These are phyloP conservation scores for Russula foetens DNA, from an alignment of 768 basidiomycete species.

Conservation along the genomic window DNA sequence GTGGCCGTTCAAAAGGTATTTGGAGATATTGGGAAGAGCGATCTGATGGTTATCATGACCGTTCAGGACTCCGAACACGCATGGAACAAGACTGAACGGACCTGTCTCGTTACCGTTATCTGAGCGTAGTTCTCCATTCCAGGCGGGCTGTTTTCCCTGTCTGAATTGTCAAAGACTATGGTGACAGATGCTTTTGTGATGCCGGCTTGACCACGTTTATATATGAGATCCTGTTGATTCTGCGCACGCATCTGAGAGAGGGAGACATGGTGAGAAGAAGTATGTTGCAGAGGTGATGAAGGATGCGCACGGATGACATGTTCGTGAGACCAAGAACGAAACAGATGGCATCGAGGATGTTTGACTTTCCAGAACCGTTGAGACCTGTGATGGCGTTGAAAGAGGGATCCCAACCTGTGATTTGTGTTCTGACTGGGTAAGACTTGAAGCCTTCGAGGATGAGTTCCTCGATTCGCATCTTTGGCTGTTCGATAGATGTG, in stretches of 20 bases:
- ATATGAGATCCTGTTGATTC: conserved; percentile 96
- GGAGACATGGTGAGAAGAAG: background rate
- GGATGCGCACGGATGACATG: conserved; percentile 66
- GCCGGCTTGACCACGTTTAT: conserved; percentile 97
- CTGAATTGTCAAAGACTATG: conserved; percentile 97
- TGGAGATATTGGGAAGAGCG: conserved; percentile 85
- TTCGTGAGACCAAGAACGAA: conserved; percentile 98
- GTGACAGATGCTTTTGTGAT: conserved; percentile 96
- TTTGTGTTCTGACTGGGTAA: conserved; percentile 92
- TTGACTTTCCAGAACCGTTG: conserved; percentile 96
- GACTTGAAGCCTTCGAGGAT: conserved; percentile 81
- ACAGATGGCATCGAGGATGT: conserved; percentile 98
- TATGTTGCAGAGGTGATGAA: background rate
- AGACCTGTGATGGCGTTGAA: conserved; percentile 98
- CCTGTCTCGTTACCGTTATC: conserved; percentile 96
- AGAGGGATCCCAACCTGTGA: conserved; percentile 93
- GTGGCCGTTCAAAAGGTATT: conserved; percentile 95
- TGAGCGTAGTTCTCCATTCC: conserved; percentile 76
- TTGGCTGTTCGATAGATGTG: background rate
- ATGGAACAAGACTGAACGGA: conserved; percentile 23
- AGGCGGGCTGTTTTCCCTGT: conserved; percentile 71
- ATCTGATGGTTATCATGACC: conserved; percentile 42
- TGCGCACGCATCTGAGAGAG: conserved; percentile 74
- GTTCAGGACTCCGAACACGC: background rate
- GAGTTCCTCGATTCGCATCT: conserved; percentile 22